phyloP scores from a whole-genome alignment of 257 asterid genomes.

The Plantago elongata region DNA sequence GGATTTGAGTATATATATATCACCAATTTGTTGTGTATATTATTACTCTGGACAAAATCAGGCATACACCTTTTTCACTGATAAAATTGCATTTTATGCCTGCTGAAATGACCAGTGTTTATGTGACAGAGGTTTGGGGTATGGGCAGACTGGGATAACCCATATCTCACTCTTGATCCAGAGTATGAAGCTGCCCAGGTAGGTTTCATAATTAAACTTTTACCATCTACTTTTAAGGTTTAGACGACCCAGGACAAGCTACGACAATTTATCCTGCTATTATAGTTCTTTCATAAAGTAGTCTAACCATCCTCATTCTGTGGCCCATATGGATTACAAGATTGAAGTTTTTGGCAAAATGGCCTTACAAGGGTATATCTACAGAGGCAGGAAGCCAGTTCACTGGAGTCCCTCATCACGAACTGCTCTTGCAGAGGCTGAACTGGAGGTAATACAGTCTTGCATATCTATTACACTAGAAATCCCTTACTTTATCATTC shows the following conservation, averaged over 20 bases:
- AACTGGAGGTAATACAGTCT: slow-evolving; percentile 66
- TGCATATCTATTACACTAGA: slow-evolving; percentile 9
- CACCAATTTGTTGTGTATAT: no score
- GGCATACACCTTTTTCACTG: no score
- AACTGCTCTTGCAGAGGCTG: slow-evolving; percentile 99
- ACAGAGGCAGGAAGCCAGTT: slow-evolving; percentile 96
- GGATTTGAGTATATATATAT: no score
- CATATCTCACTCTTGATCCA: slow-evolving; percentile 97
- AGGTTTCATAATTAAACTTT: slow-evolving; percentile 15
- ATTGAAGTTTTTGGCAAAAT: slow-evolving; percentile 95
- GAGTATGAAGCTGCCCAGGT: slow-evolving; percentile 99
- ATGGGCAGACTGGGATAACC: slow-evolving; percentile 97
- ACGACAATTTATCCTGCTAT: background rate
- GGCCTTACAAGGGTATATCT: slow-evolving; percentile 84
- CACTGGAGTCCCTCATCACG: slow-evolving; percentile 99
- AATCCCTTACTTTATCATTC: slow-evolving; percentile 16
- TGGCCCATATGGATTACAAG: slow-evolving; percentile 38
- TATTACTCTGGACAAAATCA: no score
- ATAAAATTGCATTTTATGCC: background rate
- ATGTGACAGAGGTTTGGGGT: slow-evolving; percentile 76
- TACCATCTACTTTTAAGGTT: slow-evolving; percentile 10
- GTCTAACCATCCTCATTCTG: slow-evolving; percentile 19
- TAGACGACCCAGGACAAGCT: slow-evolving; percentile 14
- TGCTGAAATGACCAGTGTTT: slow-evolving; percentile 17
- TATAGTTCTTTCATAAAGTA: slow-evolving; percentile 8